These are phyloP conservation scores for Carpinus viminea DNA, from an alignment of 306 rosid species.

Conservation along the genomic window DNA sequence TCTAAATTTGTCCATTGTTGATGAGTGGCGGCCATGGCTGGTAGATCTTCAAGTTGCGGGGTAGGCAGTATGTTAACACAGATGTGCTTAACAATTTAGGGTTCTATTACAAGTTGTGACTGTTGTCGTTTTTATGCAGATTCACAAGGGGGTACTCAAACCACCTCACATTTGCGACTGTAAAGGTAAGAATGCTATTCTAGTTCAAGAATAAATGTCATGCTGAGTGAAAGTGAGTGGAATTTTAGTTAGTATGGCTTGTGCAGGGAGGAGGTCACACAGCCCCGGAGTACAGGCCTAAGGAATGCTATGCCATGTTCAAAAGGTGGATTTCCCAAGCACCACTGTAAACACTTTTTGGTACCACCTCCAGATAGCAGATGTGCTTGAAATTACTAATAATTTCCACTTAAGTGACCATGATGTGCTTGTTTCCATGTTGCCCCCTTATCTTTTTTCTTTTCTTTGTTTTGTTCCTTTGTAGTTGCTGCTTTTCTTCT, in stretches of 20 bases:
- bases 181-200: constrained; percentile 30
- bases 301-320: constrained; percentile 35
- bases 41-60: constrained; percentile 46
- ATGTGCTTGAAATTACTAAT: background rate
- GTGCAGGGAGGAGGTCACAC: constrained; percentile 28
- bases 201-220: background rate
- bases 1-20: constrained; percentile 42
- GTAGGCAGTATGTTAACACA: constrained; percentile 15
- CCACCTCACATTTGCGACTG: constrained; percentile 48
- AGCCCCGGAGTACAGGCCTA: constrained; percentile 26
- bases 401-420: too few relatives aligned
- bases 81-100: background rate
- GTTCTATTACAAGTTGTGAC: background rate
- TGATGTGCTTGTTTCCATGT: too few relatives aligned
- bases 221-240: background rate
- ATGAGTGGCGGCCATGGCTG: constrained; percentile 50
- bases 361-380: background rate
- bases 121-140: background rate
- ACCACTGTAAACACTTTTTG: background rate
- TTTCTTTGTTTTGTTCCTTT: too few relatives aligned
- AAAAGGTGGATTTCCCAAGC: constrained; percentile 23
- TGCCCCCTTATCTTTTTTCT: too few relatives aligned
- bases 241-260: background rate
- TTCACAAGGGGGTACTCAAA: constrained; percentile 32
- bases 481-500: too few relatives aligned